Evolutionary conservation across 169 alveolate species (phyloP).

Genomic region (Neospora caninum): DNA sequence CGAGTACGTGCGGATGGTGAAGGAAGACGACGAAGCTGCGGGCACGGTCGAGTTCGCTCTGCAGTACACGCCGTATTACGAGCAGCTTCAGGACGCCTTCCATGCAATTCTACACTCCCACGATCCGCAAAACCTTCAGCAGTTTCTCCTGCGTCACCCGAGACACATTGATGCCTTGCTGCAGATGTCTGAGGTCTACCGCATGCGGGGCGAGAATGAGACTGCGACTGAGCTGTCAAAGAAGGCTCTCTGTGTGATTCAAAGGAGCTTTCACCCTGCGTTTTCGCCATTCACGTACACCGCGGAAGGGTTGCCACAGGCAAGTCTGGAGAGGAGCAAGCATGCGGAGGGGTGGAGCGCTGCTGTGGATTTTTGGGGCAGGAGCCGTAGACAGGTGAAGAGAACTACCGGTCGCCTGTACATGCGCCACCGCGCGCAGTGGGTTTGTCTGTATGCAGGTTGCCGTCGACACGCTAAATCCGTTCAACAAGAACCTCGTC

Average conservation of each 20-base stretch:
- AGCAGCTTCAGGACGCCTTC: background rate
- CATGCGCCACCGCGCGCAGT: no score
- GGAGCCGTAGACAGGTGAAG: no score
- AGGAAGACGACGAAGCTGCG: background rate
- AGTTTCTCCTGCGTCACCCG: conserved; percentile 24
- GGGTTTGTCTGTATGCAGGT: conserved; percentile 6
- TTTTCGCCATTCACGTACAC: conserved; percentile 38
- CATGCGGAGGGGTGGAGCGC: background rate
- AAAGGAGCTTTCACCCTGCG: conserved; percentile 8
- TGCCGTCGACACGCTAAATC: conserved; percentile 43
- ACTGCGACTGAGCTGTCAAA: background rate
- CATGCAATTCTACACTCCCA: background rate
- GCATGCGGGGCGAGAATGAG: conserved; percentile 30
- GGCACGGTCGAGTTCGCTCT: conserved; percentile 17
- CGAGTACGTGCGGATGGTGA: conserved; percentile 16
- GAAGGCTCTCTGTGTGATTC: conserved; percentile 18
- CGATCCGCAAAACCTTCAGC: background rate
- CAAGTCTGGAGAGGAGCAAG: background rate
- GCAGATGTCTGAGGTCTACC: background rate
- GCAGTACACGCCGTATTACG: conserved; percentile 41
- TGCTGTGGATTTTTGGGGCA: no score
- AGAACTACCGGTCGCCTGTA: no score
- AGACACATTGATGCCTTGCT: conserved; percentile 37
- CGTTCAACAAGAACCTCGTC: conserved; percentile 29
- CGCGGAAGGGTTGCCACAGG: conserved; percentile 51